A percentile compares a stretch with the other conserved stretches of the same genome.
Conservation (phyloP, 2,329 filamentous ascomycete genomes). For the Xylaria arbuscula region DNA sequence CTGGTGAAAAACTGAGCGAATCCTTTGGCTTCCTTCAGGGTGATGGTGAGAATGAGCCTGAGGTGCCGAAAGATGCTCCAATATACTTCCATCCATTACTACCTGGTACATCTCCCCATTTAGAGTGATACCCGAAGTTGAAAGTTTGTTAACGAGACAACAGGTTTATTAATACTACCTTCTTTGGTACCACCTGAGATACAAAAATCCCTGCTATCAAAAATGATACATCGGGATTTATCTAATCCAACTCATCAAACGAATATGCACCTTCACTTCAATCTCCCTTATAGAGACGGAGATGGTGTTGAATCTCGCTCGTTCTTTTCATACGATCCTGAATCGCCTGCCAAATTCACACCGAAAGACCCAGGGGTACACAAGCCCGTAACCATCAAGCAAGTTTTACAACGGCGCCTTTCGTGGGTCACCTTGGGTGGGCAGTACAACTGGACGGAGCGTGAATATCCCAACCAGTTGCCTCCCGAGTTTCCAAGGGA, state of each 20-base stretch:
- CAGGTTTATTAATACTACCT: constrained; percentile 84
- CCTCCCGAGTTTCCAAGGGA: constrained; percentile 81
- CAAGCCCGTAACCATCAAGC: constrained; percentile 74
- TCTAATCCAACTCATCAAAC: constrained; percentile 80
- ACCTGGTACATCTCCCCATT: constrained; percentile 66
- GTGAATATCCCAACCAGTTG: constrained; percentile 76
- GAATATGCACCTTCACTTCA: constrained; percentile 88
- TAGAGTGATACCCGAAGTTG: not conserved
- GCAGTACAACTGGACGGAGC: constrained; percentile 95
- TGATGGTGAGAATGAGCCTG: constrained; percentile 47
- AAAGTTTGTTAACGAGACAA: constrained; percentile 10
- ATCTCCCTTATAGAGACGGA: constrained; percentile 67
- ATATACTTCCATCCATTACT: constrained; percentile 74
- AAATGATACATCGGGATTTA: constrained; percentile 81
- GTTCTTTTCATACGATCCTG: constrained; percentile 65
- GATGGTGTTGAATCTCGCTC: constrained; percentile 52
- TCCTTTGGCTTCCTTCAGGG: constrained; percentile 58
- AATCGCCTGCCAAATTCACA: constrained; percentile 64
- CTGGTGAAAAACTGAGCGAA: constrained; percentile 55
- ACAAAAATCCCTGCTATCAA: constrained; percentile 76
- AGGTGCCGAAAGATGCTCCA: constrained; percentile 54
- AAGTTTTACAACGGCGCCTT: constrained; percentile 81
- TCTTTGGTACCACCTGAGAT: constrained; percentile 75
- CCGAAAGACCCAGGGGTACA: constrained; percentile 81
- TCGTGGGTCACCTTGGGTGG: constrained; percentile 96